Percentiles rank a stretch among this genome's conserved stretches.
These are phyloP conservation scores for Diaporthe sp. DNA, from an alignment of 2,329 filamentous ascomycete genomes.

Conservation along the genomic window DNA sequence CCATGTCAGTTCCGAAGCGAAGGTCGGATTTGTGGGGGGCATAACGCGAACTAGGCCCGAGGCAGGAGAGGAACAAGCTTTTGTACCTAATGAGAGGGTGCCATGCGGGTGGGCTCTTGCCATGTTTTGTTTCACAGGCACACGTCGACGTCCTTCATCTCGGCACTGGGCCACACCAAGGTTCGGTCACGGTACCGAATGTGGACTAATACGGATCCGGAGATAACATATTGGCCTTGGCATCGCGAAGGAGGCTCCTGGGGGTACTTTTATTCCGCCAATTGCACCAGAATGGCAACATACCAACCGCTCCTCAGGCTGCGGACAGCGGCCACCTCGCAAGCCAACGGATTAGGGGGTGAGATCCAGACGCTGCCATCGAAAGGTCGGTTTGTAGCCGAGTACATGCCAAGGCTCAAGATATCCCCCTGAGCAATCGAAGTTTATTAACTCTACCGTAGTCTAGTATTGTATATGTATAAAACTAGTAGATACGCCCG, in stretches of 20 bases:
- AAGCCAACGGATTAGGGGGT: neutral
- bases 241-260: slow-evolving; percentile 8
- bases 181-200: slow-evolving; percentile 26
- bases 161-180: slow-evolving; percentile 10
- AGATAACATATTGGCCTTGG: slow-evolving; percentile 27
- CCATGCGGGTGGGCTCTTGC: neutral
- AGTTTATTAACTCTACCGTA: neutral
- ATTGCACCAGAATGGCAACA: slow-evolving; percentile 22
- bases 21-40: neutral
- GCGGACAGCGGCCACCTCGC: slow-evolving; percentile 2
- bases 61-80: neutral
- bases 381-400: slow-evolving; percentile 9
- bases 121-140: slow-evolving; percentile 26
- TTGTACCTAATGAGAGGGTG: slow-evolving; percentile 22
- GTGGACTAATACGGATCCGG: slow-evolving; percentile 22
- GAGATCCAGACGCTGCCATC: neutral
- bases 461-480: neutral
- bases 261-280: slow-evolving; percentile 25
- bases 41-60: neutral
- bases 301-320: slow-evolving; percentile 12
- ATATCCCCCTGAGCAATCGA: slow-evolving; percentile 7
- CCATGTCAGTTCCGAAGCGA: neutral
- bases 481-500: neutral
- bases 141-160: slow-evolving; percentile 26
- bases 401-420: neutral